A percentile compares a stretch with the other conserved stretches of the same genome.
phyloP scores from a whole-genome alignment of 1,139 yeast genomes.

The Diutina scorzettiae region DNA sequence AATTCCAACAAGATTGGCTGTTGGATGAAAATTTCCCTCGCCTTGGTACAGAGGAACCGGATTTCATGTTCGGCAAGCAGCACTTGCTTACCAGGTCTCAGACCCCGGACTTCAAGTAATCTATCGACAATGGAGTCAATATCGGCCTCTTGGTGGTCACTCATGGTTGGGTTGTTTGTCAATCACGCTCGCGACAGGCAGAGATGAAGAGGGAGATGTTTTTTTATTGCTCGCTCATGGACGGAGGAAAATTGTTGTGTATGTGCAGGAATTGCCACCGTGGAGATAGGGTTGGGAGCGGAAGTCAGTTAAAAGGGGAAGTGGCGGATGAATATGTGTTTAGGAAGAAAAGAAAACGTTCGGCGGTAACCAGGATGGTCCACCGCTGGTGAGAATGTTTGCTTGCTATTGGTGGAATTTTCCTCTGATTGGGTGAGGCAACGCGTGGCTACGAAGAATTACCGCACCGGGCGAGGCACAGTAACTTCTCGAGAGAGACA shows the following conservation, averaged over 20 bases:
- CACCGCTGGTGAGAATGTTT: no score
- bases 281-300: no score
- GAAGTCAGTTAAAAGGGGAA: no score
- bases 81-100: slow-evolving; percentile 96
- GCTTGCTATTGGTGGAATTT: no score
- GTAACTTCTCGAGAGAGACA: no score
- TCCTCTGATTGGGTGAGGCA: no score
- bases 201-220: not conserved
- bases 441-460: no score
- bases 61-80: slow-evolving; percentile 89
- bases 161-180: slow-evolving; percentile 12
- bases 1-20: slow-evolving; percentile 62
- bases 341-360: no score
- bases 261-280: slow-evolving; percentile 1
- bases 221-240: not conserved
- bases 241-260: not conserved
- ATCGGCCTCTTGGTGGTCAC: slow-evolving; percentile 79
- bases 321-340: no score
- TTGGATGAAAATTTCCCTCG: slow-evolving; percentile 93
- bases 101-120: slow-evolving; percentile 92
- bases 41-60: slow-evolving; percentile 90
- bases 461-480: no score
- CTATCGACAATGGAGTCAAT: slow-evolving; percentile 96
- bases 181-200: not conserved
- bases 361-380: no score